Base-by-base conservation (phyloP, 192 early-diverging fungal species). In the Podila epigama region DNA sequence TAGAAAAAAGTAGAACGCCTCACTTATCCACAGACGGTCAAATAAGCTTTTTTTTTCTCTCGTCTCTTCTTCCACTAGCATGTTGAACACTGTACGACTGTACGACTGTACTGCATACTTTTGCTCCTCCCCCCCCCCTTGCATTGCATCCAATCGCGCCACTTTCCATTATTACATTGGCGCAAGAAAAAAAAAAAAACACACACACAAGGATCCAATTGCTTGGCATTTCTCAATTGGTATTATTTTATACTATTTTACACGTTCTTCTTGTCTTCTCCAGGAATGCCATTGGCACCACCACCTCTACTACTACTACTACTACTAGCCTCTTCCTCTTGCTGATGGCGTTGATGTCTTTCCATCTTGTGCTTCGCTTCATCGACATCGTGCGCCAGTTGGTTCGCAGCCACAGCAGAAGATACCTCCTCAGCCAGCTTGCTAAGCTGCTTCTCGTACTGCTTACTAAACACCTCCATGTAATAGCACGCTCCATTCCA, bases 401-500 rank as follows among this genome's bases (percentile, higher is more conserved):
- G 73, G 18, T 64, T 77, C 1, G 73, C 73, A 5, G 61, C 61
- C 29, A 68, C 66, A 7, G 73, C 73, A 20, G 58, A 58, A 2
- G 66, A 58, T 2, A 77, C 66, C 22, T 77, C 66, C 6, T 40
- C 66, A 1, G 73, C 73, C 37, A 77, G 40, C 50, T 64, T 77
- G 25, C 25, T 62, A 44, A 77, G 48, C 18, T 77, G 73, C 36
- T 58, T 58, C 51, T 77, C 73, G 44, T 91, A 91, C 37, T 85
- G 75, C 48, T 82, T 80, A 40, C 81, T 84, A 64, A 91, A 91
- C 0, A 91, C 88, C 37, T 91, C 90, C 73, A 91, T 88, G 77
- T 91, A 91, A 44, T 89, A 91, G 41, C 81, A 80, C 4, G 89
- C 88, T 4, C 90, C 90, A 51, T 91, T 91, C 81, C 83, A 90